Evolutionary conservation across 2,329 filamentous ascomycete species (phyloP).

Genomic region (Penicillium sp.): DNA sequence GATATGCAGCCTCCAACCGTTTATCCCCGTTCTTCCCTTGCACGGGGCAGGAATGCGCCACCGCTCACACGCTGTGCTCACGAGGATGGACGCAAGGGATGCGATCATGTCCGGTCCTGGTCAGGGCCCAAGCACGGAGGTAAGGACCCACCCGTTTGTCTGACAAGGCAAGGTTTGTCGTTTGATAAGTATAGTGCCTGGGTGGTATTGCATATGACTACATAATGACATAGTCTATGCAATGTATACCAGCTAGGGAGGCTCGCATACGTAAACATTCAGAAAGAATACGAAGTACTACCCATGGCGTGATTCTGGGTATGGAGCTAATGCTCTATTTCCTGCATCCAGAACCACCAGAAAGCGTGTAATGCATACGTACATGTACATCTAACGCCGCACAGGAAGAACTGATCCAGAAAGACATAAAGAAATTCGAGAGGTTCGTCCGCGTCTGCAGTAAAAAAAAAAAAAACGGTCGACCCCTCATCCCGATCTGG

Average conservation of each 20-base stretch:
- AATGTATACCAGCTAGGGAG: background rate
- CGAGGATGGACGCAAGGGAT: conserved; percentile 24
- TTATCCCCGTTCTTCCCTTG: background rate
- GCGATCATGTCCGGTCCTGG: background rate
- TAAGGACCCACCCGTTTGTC: conserved; percentile 10
- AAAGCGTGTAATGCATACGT: background rate
- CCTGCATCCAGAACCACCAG: background rate
- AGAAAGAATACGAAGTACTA: too few relatives aligned
- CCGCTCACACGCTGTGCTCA: conserved; percentile 14
- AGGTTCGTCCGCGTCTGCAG: conserved; percentile 18
- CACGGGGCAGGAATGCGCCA: conserved; percentile 18
- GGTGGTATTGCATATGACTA: background rate
- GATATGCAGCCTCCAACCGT: conserved; percentile 1
- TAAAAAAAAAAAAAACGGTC: conserved; percentile 11
- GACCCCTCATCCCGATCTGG: background rate
- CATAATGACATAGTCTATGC: background rate
- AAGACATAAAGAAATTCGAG: background rate
- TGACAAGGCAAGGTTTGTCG: conserved; percentile 1
- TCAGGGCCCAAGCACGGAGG: conserved; percentile 3
- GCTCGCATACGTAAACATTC: too few relatives aligned
- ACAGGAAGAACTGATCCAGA: too few relatives aligned
- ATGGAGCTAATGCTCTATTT: too few relatives aligned
- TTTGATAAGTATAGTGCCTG: too few relatives aligned
- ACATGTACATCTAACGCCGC: too few relatives aligned
- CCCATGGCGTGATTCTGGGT: too few relatives aligned